Evolutionary conservation across 106 monocot genomes (phyloP).

Genomic region (Allium cepa): DNA sequence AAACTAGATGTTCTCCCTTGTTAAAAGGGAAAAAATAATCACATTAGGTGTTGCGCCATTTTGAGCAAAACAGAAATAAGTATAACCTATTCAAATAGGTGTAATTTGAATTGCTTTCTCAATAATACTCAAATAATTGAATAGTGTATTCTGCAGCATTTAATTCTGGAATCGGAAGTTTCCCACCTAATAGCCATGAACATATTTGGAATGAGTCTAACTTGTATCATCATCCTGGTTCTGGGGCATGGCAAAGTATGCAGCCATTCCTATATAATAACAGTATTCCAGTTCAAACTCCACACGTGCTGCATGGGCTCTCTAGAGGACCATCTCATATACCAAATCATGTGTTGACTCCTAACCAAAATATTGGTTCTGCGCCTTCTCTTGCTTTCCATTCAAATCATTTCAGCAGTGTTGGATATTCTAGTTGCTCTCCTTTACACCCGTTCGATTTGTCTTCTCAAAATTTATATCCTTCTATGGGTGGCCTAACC

Average conservation of each 20-base stretch:
- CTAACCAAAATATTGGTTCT: conserved; percentile 62
- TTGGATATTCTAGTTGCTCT: conserved; percentile 35
- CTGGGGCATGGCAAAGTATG: conserved; percentile 41
- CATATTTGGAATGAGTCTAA: conserved; percentile 47
- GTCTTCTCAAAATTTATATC: conserved; percentile 34
- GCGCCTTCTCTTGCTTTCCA: conserved; percentile 57
- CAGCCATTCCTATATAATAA: conserved; percentile 27
- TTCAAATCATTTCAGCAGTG: conserved; percentile 52
- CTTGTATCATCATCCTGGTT: conserved; percentile 16
- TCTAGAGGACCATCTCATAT: conserved; percentile 53
- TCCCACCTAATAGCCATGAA: conserved; percentile 61
- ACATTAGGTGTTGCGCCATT: too few species aligned
- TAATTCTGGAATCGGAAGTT: conserved; percentile 29
- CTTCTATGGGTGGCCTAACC: conserved; percentile 26
- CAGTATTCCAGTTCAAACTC: conserved; percentile 22
- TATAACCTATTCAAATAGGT: background rate
- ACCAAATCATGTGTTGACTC: conserved; percentile 24
- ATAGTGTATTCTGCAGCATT: background rate
- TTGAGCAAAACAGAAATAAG: background rate
- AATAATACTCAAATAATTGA: background rate
- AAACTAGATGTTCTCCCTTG: too few species aligned
- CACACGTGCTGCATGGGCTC: conserved; percentile 39
- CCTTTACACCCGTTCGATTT: conserved; percentile 34
- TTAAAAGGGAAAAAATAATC: too few species aligned
- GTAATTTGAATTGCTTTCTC: background rate